Base-by-base conservation (phyloP, 169 alveolate species). In the Amoebophrya sp. region DNA sequence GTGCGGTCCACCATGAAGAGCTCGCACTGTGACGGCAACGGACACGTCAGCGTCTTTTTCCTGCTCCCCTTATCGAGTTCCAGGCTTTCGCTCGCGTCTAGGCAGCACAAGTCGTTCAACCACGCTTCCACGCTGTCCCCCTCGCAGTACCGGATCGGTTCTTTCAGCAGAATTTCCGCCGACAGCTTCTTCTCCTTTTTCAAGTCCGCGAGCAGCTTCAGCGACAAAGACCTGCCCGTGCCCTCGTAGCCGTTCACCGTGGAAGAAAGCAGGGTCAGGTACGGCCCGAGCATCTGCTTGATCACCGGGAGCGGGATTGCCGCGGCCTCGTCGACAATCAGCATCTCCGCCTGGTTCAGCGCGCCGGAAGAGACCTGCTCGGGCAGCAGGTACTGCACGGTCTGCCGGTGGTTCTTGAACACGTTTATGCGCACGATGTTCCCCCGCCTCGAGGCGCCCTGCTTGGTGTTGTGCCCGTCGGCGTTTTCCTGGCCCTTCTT, bases 321-420 rank as follows among this genome's bases (percentile, higher is more conserved):
- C n/a, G 99, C 99, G 0, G 99, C 99, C 95, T 99, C 99, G 93
- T 99, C 99, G 90, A 99, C 98, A 40, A 99, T 98, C 92, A 99
- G 96, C 50, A 99, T 94, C 92, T 99, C 99, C 58, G 98, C 97
- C 92, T 97, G 95, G 10, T 18, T 41, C 40, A 69, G 90, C 34
- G 41, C 41, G 78, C 26, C 93, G 45, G 45, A 0, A 23, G 48
- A 89, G 91, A 89, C 50, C 45, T 89, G 90, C 18, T 89, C 43
- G n/a, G 93, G 93, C n/a, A 34, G 50, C 88, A 92, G 31, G 91
- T 92, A 92, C 91, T 92, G 93, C 20, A 92, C 78, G 0, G 93
- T 92, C 89, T 92, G 93, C 15, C 93, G 90, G 69, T 92, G 93
- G 38, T 92, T 91, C 91, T 89, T 92, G 92, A 89, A 92, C n/a